Percentiles rank a stretch among this genome's conserved stretches.
Conservation (phyloP, 2,329 filamentous ascomycete species). For the Diaporthe citri region DNA sequence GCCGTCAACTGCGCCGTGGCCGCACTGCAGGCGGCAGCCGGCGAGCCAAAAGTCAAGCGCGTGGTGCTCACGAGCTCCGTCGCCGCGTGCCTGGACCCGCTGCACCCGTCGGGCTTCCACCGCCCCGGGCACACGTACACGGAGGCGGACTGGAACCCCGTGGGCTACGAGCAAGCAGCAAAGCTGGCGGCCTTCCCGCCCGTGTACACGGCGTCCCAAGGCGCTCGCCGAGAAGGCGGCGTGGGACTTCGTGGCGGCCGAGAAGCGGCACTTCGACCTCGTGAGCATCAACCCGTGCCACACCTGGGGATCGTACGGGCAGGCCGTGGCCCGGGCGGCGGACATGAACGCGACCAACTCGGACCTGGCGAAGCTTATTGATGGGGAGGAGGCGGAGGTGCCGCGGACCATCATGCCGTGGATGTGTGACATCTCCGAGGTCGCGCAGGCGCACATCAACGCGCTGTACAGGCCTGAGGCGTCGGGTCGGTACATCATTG, state of each 20-base stretch:
- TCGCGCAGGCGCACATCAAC: background rate
- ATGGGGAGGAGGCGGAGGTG: background rate
- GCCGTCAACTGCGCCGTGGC: background rate
- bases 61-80: background rate
- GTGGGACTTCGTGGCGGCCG: constrained; percentile 2
- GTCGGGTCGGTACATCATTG: background rate
- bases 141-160: background rate
- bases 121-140: background rate
- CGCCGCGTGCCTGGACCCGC: background rate
- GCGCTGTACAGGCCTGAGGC: constrained; percentile 2
- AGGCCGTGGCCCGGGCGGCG: background rate
- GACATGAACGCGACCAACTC: constrained; percentile 15
- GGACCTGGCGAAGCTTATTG: background rate
- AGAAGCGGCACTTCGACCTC: background rate
- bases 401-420: constrained; percentile 2
- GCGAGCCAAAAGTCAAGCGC: background rate
- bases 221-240: background rate
- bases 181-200: background rate
- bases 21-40: background rate
- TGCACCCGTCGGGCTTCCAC: background rate
- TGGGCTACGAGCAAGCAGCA: background rate
- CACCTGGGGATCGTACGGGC: background rate
- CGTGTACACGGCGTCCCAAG: background rate
- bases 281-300: background rate
- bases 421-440: constrained; percentile 9